Evolutionary conservation across 2,329 filamentous ascomycete species (phyloP).

Genomic region (Sporothrix curviconia): DNA sequence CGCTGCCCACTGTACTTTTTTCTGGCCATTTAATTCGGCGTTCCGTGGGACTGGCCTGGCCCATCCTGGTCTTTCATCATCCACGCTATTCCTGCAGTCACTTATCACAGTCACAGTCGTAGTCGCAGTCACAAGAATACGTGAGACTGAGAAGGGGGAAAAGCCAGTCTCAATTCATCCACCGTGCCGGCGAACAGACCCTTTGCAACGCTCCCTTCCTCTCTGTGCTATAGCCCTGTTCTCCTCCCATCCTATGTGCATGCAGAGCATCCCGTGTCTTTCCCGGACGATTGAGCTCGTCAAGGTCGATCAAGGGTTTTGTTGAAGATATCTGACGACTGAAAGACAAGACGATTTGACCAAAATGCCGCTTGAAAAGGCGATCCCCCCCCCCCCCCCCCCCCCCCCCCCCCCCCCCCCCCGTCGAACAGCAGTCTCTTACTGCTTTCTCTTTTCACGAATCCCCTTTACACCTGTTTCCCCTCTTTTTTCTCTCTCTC

Average conservation of each 20-base stretch:
- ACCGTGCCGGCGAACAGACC: slow-evolving; percentile 5
- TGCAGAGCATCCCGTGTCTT: background rate
- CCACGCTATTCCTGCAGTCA: background rate
- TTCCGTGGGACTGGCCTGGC: background rate
- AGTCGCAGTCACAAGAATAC: too few relatives aligned
- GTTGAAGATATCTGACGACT: too few relatives aligned
- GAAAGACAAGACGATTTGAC: too few relatives aligned
- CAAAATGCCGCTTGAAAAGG: too few relatives aligned
- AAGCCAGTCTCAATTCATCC: background rate
- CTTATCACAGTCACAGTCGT: background rate
- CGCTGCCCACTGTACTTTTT: background rate
- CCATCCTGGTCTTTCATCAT: background rate
- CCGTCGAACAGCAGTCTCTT: too few relatives aligned
- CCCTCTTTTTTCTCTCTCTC: background rate
- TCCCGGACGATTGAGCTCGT: too few relatives aligned
- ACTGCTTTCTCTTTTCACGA: background rate
- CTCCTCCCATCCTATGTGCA: background rate
- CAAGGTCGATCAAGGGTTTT: too few relatives aligned
- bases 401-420: too few relatives aligned
- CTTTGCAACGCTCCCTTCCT: background rate
- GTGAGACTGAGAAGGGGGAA: too few relatives aligned
- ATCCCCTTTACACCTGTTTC: background rate
- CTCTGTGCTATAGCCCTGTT: background rate
- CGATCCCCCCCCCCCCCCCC: too few relatives aligned
- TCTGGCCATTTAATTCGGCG: background rate